Conservation (phyloP, 179 eudicot species). For the Beta corolliflora region DNA sequence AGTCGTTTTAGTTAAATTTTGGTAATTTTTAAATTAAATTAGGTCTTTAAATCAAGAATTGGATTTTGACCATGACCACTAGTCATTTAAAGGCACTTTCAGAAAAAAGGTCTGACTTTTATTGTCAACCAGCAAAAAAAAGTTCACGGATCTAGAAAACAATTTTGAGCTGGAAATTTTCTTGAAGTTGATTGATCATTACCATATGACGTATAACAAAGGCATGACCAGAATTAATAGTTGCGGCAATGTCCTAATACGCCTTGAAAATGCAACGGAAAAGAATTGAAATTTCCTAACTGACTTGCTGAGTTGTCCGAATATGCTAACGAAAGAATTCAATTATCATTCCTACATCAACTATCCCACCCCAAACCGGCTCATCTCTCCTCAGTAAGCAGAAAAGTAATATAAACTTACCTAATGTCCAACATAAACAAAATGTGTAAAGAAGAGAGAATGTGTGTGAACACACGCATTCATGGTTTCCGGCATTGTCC, state of each 20-base stretch:
- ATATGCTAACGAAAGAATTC: background rate
- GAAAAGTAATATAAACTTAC: too few species aligned
- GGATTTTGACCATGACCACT: background rate
- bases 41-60: background rate
- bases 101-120: background rate
- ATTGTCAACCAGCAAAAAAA: background rate
- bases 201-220: background rate
- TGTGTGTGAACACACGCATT: background rate
- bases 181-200: background rate
- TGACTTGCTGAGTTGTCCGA: background rate
- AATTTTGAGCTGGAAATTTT: background rate
- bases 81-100: background rate
- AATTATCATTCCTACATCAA: background rate
- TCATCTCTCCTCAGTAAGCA: background rate
- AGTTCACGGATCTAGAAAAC: background rate
- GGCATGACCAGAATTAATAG: background rate
- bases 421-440: too few species aligned
- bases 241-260: background rate
- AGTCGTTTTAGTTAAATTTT: background rate
- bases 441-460: too few species aligned
- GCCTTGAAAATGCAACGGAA: background rate
- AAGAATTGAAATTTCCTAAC: background rate
- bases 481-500: background rate
- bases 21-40: background rate
- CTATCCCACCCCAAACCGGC: background rate